These are phyloP conservation scores for Podaxis rugospora DNA, from an alignment of 768 basidiomycete genomes.

Conservation along the genomic window DNA sequence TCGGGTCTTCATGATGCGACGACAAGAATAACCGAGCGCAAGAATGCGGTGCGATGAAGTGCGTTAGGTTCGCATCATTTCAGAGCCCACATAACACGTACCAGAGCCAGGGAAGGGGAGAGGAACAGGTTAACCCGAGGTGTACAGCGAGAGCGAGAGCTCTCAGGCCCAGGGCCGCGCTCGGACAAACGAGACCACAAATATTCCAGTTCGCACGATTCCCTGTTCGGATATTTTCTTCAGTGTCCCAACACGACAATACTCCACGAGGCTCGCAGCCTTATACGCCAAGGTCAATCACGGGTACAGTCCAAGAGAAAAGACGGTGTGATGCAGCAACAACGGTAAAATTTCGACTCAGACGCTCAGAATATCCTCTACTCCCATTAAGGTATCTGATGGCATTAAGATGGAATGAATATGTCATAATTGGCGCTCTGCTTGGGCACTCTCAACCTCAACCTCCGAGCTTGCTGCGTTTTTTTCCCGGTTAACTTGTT, in stretches of 20 bases:
- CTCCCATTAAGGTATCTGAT: background rate
- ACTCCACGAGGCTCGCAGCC: conserved; percentile 3
- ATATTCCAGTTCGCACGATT: conserved; percentile 12
- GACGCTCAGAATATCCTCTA: background rate
- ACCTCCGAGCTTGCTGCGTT: background rate
- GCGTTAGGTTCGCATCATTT: background rate
- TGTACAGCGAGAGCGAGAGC: conserved; percentile 8
- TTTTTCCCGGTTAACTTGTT: background rate
- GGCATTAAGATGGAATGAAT: background rate
- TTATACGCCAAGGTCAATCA: background rate
- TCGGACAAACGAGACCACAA: background rate
- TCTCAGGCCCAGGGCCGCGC: background rate
- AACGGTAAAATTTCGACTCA: background rate
- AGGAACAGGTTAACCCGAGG: background rate
- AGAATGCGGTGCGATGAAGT: background rate
- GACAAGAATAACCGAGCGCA: background rate
- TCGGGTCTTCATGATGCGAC: background rate
- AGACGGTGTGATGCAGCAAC: background rate
- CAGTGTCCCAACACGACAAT: background rate
- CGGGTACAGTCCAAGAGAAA: background rate
- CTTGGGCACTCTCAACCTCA: background rate
- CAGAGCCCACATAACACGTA: background rate
- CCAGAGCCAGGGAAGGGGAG: background rate
- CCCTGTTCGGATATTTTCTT: conserved; percentile 8
- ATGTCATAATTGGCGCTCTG: background rate